Percentiles rank a stretch among this genome's conserved stretches.
Evolutionary conservation across 2,329 filamentous ascomycete species (phyloP).

Genomic region (Claviceps cyperi): DNA sequence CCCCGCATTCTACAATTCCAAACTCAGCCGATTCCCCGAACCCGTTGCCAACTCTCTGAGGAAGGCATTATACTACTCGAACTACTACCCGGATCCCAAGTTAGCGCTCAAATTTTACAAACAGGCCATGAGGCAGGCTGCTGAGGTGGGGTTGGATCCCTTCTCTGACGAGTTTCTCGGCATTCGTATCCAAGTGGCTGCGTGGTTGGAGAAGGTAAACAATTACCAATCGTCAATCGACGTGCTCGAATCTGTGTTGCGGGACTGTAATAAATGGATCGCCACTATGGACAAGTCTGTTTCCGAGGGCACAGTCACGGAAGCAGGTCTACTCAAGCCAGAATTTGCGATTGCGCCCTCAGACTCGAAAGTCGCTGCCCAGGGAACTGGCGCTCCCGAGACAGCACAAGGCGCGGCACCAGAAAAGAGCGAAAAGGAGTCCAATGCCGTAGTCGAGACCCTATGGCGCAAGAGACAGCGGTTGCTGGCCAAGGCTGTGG

Average conservation of each 20-base stretch:
- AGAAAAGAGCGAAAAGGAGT: background rate
- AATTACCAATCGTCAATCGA: conserved; percentile 57
- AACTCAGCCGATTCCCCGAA: conserved; percentile 48
- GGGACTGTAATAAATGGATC: conserved; percentile 52
- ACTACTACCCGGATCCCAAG: conserved; percentile 58
- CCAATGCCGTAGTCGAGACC: conserved; percentile 23
- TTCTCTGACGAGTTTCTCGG: conserved; percentile 87
- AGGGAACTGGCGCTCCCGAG: background rate
- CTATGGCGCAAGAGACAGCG: conserved; percentile 46
- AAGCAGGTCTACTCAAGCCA: conserved; percentile 20
- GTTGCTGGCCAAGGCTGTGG: conserved; percentile 58
- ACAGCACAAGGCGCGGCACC: conserved; percentile 9
- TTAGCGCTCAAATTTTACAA: conserved; percentile 74
- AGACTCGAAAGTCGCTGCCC: background rate
- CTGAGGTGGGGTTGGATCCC: conserved; percentile 64
- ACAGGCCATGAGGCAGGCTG: conserved; percentile 59
- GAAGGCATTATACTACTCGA: conserved; percentile 74
- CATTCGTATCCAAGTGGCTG: conserved; percentile 68
- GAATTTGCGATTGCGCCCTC: conserved; percentile 3
- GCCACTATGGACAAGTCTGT: conserved; percentile 36
- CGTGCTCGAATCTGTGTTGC: conserved; percentile 61
- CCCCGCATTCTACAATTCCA: conserved; percentile 37
- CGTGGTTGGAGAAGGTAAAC: conserved; percentile 64
- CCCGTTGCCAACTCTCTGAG: conserved; percentile 66
- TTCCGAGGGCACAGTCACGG: conserved; percentile 30